These are phyloP conservation scores for Chaetomium tenue DNA, from an alignment of 495 filamentous ascomycete genomes.

Conservation along the genomic window DNA sequence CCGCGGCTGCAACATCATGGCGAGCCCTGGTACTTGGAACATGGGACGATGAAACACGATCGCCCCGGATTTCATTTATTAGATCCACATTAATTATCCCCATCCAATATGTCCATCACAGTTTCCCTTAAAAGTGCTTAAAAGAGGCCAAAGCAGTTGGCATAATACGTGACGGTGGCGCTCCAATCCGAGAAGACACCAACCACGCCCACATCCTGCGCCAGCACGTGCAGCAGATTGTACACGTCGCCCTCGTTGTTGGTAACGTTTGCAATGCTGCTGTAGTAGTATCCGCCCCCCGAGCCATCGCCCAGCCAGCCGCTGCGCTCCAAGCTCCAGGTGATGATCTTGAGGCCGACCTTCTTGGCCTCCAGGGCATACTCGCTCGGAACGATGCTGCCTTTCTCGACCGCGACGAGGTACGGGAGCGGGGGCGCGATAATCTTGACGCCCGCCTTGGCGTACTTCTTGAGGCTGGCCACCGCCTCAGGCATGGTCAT, in stretches of 20 bases:
- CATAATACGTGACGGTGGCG: conserved; percentile 61
- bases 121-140: neutral
- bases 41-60: neutral
- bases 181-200: conserved; percentile 63
- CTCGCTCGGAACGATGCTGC: conserved; percentile 43
- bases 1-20: neutral
- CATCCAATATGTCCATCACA: neutral
- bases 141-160: conserved; percentile 56
- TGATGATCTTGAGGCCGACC: conserved; percentile 56
- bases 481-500: conserved; percentile 47
- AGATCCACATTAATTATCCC: neutral
- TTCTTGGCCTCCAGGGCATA: conserved; percentile 51
- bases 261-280: conserved; percentile 48
- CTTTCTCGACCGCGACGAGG: conserved; percentile 40
- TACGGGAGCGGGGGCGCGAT: conserved; percentile 46
- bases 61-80: neutral
- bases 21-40: neutral
- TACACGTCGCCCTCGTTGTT: conserved; percentile 60
- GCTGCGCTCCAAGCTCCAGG: conserved; percentile 62
- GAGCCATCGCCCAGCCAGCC: conserved; percentile 51
- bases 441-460: conserved; percentile 43
- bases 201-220: conserved; percentile 53
- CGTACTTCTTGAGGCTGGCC: conserved; percentile 49
- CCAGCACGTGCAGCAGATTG: conserved; percentile 57
- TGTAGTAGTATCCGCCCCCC: conserved; percentile 53